Percentiles rank a stretch among this genome's conserved stretches.
Evolutionary conservation across 225 moss, liverwort and hornwort species (phyloP).

Genomic region (Antitrichia curtipendula): DNA sequence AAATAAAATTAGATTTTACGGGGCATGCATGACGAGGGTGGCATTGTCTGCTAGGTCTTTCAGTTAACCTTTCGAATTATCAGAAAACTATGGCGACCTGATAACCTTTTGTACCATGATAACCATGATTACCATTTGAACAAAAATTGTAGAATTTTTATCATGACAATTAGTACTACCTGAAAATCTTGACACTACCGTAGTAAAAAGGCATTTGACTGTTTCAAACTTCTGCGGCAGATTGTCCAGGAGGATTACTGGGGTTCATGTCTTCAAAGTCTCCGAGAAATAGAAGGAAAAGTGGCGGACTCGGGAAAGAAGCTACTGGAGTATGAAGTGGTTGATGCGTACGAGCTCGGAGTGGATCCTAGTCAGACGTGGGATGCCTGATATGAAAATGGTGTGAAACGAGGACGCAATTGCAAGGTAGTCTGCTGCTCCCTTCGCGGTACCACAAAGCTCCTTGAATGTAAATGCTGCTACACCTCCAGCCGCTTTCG

Average conservation of each 20-base stretch:
- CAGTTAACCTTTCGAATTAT: background rate
- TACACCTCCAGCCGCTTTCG: slow-evolving; percentile 62
- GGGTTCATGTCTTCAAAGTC: background rate
- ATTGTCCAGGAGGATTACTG: background rate
- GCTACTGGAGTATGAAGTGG: background rate
- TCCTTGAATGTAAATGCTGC: slow-evolving; percentile 63
- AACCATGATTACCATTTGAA: background rate
- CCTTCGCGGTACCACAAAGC: slow-evolving; percentile 64
- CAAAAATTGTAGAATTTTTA: background rate
- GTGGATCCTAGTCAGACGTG: slow-evolving; percentile 51
- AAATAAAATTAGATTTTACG: background rate
- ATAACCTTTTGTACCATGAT: background rate
- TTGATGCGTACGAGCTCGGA: slow-evolving; percentile 45
- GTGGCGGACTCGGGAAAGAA: background rate
- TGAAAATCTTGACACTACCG: background rate
- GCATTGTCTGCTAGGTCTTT: background rate
- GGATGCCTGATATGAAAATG: slow-evolving; percentile 47
- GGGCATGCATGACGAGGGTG: background rate
- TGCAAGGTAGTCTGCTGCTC: slow-evolving; percentile 68
- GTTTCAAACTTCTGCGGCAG: background rate
- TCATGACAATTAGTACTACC: background rate
- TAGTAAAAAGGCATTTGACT: background rate
- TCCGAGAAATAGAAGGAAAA: background rate
- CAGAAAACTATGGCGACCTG: background rate
- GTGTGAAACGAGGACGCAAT: slow-evolving; percentile 79